Base-by-base conservation (phyloP, 352 stramenopile species). In the Phytophthora multivora region DNA sequence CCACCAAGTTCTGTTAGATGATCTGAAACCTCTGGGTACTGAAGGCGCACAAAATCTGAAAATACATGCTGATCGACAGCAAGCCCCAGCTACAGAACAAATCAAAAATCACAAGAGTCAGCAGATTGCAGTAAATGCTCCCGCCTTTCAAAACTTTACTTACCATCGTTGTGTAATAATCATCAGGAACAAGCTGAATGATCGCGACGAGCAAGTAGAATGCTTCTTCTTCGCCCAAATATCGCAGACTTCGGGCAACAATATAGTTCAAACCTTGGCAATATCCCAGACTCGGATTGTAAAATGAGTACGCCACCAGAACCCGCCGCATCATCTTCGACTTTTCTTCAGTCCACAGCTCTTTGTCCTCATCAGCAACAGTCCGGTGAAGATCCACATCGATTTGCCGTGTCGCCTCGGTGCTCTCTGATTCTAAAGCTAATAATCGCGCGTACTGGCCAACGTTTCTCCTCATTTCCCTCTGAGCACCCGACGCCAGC, bases 221-320 rank as follows among this genome's bases (percentile, higher is more conserved):
- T 9, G 80, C 69, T 62, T 90, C 77, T 68, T 93, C 85, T 61
- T 95, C 84, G 21, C 63, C 66, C 19, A 93, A 40, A 57, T 79
- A 86, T 43, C 82, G 80, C 11, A 97, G 65, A 26, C 90, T 69
- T 38, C 85, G 73, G 15, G 84, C 79, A 16, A 89, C 88, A 50
- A 97, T 92, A 59, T 93, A 95, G 71, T 97, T 97, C 39, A 97
- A 50, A 4, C 89, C 89, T 52, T 97, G 89, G 52, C 88, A 96
- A 66, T 97, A 97, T 3, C 87, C 88, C 4, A 96, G 64, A 51
- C 72, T 77, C 12, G 84, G 81, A 59, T 96, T 95, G 64, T 88
- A 88, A 12, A 80, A 80, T 5, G 86, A 87, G 47, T 96, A 96
- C 9, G 89, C 88, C 13, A 96, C 78, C n/a, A 97, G 71, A 39